These are phyloP conservation scores for Nemania serpens DNA, from an alignment of 2,329 filamentous ascomycete species.

Conservation along the genomic window DNA sequence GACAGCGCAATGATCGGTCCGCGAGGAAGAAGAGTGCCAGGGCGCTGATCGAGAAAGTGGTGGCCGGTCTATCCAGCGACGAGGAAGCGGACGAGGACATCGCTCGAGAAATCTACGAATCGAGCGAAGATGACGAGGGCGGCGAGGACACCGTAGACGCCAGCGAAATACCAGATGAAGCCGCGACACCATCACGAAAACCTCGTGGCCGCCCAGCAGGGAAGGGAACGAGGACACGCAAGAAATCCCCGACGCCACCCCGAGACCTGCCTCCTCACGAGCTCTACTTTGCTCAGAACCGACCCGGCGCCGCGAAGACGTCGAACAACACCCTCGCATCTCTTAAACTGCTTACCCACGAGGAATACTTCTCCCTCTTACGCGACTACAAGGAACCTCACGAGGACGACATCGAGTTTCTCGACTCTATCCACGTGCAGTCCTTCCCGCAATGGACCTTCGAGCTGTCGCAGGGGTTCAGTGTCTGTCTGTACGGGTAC, in stretches of 20 bases:
- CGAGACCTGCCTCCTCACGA: constrained; percentile 85
- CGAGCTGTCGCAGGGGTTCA: constrained; percentile 85
- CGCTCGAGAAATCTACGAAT: constrained; percentile 69
- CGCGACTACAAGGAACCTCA: constrained; percentile 71
- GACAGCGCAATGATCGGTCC: constrained; percentile 76
- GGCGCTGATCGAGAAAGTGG: constrained; percentile 72
- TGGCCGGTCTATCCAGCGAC: constrained; percentile 67
- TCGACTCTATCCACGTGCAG: constrained; percentile 75
- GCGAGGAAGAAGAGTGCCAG: constrained; percentile 84
- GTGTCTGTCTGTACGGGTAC: constrained; percentile 88
- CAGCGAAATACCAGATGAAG: constrained; percentile 33
- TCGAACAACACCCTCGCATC: constrained; percentile 83
- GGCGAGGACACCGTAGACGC: constrained; percentile 39
- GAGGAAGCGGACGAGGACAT: constrained; percentile 74
- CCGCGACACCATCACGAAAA: constrained; percentile 53
- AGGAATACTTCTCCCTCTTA: constrained; percentile 82
- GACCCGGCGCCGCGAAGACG: constrained; percentile 78
- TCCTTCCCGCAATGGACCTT: constrained; percentile 93
- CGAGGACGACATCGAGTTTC: constrained; percentile 67
- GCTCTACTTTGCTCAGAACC: constrained; percentile 91
- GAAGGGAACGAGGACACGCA: constrained; percentile 48
- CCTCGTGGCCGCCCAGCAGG: constrained; percentile 48
- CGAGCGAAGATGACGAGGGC: constrained; percentile 57
- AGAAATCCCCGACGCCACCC: constrained; percentile 78
- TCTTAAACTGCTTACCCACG: constrained; percentile 79